phyloP scores from a whole-genome alignment of 495 filamentous ascomycete species.

The Talaromyces stipitatus region DNA sequence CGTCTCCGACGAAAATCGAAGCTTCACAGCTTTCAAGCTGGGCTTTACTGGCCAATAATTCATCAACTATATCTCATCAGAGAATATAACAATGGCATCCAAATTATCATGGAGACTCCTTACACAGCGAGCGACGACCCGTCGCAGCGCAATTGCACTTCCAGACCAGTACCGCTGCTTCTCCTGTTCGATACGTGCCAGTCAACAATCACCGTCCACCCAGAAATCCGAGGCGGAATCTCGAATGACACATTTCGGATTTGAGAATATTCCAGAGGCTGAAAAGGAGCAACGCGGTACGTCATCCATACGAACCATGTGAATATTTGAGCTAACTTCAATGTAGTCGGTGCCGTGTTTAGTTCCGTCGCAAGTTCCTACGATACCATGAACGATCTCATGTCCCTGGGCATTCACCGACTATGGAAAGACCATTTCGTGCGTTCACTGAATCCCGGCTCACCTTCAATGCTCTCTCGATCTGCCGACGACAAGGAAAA shows the following conservation, averaged over 20 bases:
- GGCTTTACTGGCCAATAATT: too few species aligned
- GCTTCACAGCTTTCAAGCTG: neutral
- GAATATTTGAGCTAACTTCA: slow-evolving; percentile 1
- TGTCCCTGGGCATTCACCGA: slow-evolving; percentile 95
- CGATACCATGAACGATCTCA: slow-evolving; percentile 97
- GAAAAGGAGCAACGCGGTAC: slow-evolving; percentile 72
- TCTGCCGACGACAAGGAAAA: slow-evolving; percentile 8
- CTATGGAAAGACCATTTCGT: slow-evolving; percentile 99
- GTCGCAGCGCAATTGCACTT: slow-evolving; percentile 15
- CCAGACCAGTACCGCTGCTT: slow-evolving; percentile 43
- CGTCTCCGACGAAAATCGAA: neutral
- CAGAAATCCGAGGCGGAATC: slow-evolving; percentile 40
- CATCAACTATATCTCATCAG: neutral
- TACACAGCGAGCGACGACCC: slow-evolving; percentile 21
- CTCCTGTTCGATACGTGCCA: slow-evolving; percentile 39
- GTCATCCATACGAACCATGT: neutral
- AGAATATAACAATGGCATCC: neutral
- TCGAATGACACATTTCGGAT: slow-evolving; percentile 87
- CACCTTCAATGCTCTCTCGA: slow-evolving; percentile 41
- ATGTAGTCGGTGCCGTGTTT: slow-evolving; percentile 77
- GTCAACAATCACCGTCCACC: slow-evolving; percentile 19
- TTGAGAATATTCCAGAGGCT: slow-evolving; percentile 73
- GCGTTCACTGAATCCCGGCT: slow-evolving; percentile 80
- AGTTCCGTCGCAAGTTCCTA: slow-evolving; percentile 88
- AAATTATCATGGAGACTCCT: slow-evolving; percentile 31